Evolutionary conservation across 805 yeast species (phyloP), one percentile per base, ranked within the genome.

Genomic region (Komagataella pseudopastoris): DNA sequence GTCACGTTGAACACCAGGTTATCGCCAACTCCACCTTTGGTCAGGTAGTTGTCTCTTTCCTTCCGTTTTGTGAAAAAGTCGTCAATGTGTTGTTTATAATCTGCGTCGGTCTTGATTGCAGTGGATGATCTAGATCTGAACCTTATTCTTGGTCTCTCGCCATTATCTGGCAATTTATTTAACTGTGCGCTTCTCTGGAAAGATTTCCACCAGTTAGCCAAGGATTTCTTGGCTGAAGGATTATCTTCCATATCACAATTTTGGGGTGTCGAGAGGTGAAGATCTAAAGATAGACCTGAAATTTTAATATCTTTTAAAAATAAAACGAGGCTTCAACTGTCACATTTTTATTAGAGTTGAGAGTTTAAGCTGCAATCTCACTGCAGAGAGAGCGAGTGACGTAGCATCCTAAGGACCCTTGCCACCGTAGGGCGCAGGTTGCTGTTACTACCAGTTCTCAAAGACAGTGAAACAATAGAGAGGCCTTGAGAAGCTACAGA

Each of bases 101-200:
- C 23, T 22, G 46, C 36, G 23, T 48, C 12, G 12, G 56, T 56
- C 22, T 53, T 63, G 46, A 72, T 71, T 56, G 72, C 71, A 57
- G 74, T 76, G 14, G 78, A 68, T 20, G 80, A 75, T 44, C 79
- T 63, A 17, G 78, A 70, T 58, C 76, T 76, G 56, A 73, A 77
- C 49, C 76, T 71, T 44, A 77, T 57, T 16, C 75, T 63, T 1
- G 81, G 81, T 50, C 81, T 68, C 45, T 62, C 49, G 6, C 24
- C 54, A 6, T 23, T 53, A 12, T 63, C 60, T 6, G 61, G 57
- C n/a, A 12, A 52, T 43, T 44, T 18, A 43, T 22, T 43, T 49
- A 24, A 43, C 56, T 24, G 52, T 60, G 50, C 63, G 53, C 23
- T 30, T 10, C 39, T 8, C 39, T 30, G 39, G 12, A 30, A 30